A percentile compares a stretch with the other conserved stretches of the same genome.
These are phyloP conservation scores for Ashbya aceris DNA, from an alignment of 1,139 yeast genomes.

Conservation along the genomic window DNA sequence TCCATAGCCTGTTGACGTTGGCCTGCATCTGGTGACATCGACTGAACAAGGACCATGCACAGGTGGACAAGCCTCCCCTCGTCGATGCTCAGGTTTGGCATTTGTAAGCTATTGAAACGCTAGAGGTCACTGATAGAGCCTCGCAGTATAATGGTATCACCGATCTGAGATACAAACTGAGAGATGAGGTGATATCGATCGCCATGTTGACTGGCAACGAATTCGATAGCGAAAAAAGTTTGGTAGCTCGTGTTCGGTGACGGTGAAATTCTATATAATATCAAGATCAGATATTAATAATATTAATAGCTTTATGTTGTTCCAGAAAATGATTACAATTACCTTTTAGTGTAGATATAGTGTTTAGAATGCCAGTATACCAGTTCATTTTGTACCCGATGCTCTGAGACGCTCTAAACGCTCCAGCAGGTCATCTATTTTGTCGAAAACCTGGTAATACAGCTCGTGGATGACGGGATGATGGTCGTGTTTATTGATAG, in stretches of 20 bases:
- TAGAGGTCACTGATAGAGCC: no score
- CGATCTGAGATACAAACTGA: no score
- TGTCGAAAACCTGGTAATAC: slow-evolving; percentile 41
- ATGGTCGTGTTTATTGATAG: slow-evolving; percentile 10
- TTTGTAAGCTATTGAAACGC: no score
- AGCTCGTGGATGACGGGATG: slow-evolving; percentile 40
- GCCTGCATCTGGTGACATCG: slow-evolving; percentile 48
- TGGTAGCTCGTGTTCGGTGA: background rate
- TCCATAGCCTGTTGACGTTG: slow-evolving; percentile 54
- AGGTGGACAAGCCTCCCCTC: slow-evolving; percentile 52
- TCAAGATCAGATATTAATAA: background rate
- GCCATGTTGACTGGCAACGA: no score
- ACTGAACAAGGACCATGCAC: slow-evolving; percentile 52
- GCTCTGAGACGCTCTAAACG: slow-evolving; percentile 15
- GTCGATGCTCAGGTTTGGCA: slow-evolving; percentile 26
- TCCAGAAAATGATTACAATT: background rate
- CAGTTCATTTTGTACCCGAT: background rate
- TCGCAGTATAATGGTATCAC: no score
- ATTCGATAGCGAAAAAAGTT: no score
- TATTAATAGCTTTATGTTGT: background rate
- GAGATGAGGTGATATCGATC: no score
- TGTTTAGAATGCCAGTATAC: background rate
- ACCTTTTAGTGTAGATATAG: no score
- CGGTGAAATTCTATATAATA: background rate
- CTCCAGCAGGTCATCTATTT: slow-evolving; percentile 36